Evolutionary conservation across 2,329 filamentous ascomycete species (phyloP).

Genomic region (Aspergillus sp.): DNA sequence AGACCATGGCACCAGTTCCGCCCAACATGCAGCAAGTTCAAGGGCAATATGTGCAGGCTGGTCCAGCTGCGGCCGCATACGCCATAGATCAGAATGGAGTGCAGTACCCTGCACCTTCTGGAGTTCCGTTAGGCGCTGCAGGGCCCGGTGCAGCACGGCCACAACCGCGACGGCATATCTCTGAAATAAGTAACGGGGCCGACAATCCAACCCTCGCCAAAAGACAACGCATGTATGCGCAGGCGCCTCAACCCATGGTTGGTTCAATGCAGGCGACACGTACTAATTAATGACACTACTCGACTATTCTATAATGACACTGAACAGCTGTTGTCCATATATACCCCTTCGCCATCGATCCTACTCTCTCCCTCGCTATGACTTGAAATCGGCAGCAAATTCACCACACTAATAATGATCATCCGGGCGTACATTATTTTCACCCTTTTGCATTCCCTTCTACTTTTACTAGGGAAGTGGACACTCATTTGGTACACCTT

Average conservation of each 20-base stretch:
- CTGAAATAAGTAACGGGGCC: conserved; percentile 61
- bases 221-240: conserved; percentile 62
- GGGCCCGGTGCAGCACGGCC: conserved; percentile 32
- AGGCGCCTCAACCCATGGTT: conserved; percentile 50
- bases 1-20: conserved; percentile 61
- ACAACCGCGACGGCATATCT: conserved; percentile 62
- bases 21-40: conserved; percentile 51
- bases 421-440: conserved; percentile 18
- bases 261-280: conserved; percentile 56
- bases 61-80: conserved; percentile 43
- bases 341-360: conserved; percentile 10
- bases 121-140: conserved; percentile 40
- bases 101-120: conserved; percentile 43
- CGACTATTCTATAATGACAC: conserved; percentile 7
- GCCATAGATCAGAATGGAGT: conserved; percentile 45
- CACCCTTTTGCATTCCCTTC: conserved; percentile 3
- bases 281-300: conserved; percentile 26
- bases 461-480: conserved; percentile 4
- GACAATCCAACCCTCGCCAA: conserved; percentile 59
- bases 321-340: background rate
- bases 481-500: conserved; percentile 11
- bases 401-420: conserved; percentile 15
- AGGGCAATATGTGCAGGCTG: conserved; percentile 47
- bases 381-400: conserved; percentile 12
- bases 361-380: background rate